Evolutionary conservation across 768 basidiomycete species (phyloP), one percentile per base, ranked within the genome.

Genomic region (Boletus sp.): DNA sequence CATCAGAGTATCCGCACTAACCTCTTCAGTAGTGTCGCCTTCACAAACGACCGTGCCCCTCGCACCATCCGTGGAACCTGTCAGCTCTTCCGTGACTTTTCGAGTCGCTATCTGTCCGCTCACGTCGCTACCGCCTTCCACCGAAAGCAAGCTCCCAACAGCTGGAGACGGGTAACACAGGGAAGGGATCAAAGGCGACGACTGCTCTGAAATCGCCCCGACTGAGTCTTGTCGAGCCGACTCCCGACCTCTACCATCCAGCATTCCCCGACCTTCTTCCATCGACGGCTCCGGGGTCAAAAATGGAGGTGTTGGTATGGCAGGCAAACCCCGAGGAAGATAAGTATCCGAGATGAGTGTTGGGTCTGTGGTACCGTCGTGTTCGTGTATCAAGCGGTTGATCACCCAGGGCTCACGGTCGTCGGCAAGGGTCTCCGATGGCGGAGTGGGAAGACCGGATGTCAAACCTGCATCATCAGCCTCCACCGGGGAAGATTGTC

Each of bases 401-500:
- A 17, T 35, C 8, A 27, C 4, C 30, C 11, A 19, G 6, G 27
- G 33, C 7, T 44, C 62, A 7, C 5, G 33, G 7, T 53, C 42
- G 13, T 38, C 27, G 1, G 7, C 8, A 37, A 23, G 45, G 0
- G 9, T 33, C 10, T 55, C 58, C 2, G 44, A 44, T 17, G 51
- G 47, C 2, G 53, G 54, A 9, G 58, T 64, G 13, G 54, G 50
- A 15, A 55, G 54, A 50, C 47, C 11, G 1, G 56, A 48, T 10
- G 44, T 39, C 10, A 37, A 25, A 10, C 4, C 45, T 21, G 21
- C 47, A 2, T 53, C 42, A 15, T 56, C 44, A 4, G 11, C 47
- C n/a, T 33, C 54, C 2, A 43, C 13, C 21, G 41, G 48, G 8
- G 41, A 19, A 21, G 37, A 1, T 11, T 27, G 51, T 33, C 7